These are phyloP conservation scores for Fistulifera solaris DNA, from an alignment of 108 stramenopile genomes.

Conservation along the genomic window DNA sequence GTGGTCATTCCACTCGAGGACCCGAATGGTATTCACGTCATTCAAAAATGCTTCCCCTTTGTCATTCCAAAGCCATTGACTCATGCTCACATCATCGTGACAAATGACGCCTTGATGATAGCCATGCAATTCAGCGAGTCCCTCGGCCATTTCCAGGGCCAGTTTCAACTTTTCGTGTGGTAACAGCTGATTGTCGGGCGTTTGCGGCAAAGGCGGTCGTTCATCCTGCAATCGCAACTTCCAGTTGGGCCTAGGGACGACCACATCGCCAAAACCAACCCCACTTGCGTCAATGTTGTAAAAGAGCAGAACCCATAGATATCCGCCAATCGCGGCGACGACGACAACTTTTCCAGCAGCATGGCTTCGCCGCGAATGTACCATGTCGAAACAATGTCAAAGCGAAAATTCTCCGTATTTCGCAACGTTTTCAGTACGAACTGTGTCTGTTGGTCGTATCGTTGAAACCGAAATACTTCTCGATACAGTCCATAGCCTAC, in stretches of 20 bases:
- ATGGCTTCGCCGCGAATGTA: conserved; percentile 58
- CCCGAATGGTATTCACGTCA: conserved; percentile 46
- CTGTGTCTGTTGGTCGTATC: too few relatives aligned
- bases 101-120: conserved; percentile 42
- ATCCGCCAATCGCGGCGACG: conserved; percentile 47
- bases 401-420: not conserved
- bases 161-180: conserved; percentile 38
- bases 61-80: conserved; percentile 58
- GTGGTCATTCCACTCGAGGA: too few relatives aligned
- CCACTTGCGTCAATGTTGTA: conserved; percentile 16
- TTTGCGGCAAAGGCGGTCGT: conserved; percentile 1
- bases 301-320: conserved; percentile 73
- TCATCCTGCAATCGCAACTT: conserved; percentile 1
- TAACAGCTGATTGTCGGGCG: conserved; percentile 17
- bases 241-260: too few relatives aligned
- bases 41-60: conserved; percentile 46
- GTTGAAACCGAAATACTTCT: too few relatives aligned
- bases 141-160: conserved; percentile 60
- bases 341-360: conserved; percentile 57
- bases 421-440: not conserved
- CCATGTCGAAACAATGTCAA: not conserved
- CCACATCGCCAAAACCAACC: not conserved
- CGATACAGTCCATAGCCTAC: too few relatives aligned
- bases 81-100: conserved; percentile 72
- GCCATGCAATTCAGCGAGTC: conserved; percentile 60